These are phyloP conservation scores for Lagerstroemia speciosa DNA, from an alignment of 345 rosid species.

Conservation along the genomic window DNA sequence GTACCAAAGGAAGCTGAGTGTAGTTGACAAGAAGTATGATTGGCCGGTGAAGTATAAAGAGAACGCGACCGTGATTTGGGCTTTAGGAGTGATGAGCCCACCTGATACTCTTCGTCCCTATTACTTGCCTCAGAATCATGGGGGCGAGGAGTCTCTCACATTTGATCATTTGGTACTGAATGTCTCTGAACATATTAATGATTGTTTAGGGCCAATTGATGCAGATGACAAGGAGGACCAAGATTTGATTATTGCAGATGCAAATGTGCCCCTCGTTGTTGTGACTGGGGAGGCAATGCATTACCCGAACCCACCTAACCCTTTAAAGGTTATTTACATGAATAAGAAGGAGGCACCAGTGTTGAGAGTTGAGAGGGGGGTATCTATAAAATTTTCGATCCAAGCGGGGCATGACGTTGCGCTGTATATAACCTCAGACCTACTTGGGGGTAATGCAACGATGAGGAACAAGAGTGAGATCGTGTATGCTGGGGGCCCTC, in stretches of 20 bases:
- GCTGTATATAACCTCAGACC: constrained; percentile 69
- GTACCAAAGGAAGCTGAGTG: constrained; percentile 54
- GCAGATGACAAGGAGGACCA: constrained; percentile 65
- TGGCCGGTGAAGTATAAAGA: constrained; percentile 47
- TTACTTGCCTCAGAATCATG: constrained; percentile 86
- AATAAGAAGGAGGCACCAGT: constrained; percentile 68
- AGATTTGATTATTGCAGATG: constrained; percentile 52
- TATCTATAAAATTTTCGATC: constrained; percentile 46
- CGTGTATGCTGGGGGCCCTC: constrained; percentile 83
- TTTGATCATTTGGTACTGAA: constrained; percentile 46
- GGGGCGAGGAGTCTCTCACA: constrained; percentile 33
- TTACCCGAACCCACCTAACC: constrained; percentile 63
- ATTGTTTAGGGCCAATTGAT: constrained; percentile 60
- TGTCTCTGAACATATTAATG: constrained; percentile 34
- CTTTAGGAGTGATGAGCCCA: constrained; percentile 82
- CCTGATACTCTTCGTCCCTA: constrained; percentile 67
- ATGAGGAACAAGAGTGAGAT: constrained; percentile 63
- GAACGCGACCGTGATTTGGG: constrained; percentile 70
- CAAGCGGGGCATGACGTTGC: constrained; percentile 79
- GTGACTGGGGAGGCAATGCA: constrained; percentile 32
- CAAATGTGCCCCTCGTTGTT: constrained; percentile 45
- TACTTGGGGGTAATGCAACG: constrained; percentile 89
- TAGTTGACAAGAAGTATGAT: constrained; percentile 62
- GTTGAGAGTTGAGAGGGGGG: constrained; percentile 72
- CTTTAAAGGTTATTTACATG: constrained; percentile 51